These are phyloP conservation scores for Fragaria nilgerrensis DNA, from an alignment of 306 rosid genomes.

Conservation along the genomic window DNA sequence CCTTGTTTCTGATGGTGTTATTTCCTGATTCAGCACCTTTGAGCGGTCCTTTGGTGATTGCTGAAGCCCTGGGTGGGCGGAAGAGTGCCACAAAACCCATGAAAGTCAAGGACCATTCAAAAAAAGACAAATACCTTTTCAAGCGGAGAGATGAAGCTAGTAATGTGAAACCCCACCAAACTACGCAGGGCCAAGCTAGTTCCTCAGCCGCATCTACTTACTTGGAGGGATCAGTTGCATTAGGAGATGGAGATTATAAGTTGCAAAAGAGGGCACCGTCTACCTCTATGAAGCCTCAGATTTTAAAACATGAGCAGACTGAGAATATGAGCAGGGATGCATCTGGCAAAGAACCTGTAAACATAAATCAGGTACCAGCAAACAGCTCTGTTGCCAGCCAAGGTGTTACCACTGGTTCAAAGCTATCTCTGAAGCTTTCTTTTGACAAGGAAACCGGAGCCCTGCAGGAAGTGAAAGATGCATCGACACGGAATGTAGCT, in stretches of 20 bases:
- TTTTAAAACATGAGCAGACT: constrained; percentile 33
- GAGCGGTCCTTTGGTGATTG: constrained; percentile 92
- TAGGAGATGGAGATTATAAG: constrained; percentile 44
- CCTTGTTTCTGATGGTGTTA: constrained; percentile 30
- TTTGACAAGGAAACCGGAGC: constrained; percentile 41
- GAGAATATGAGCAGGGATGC: constrained; percentile 34
- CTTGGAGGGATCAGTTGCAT: constrained; percentile 45
- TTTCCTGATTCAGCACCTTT: constrained; percentile 72
- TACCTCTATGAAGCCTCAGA: constrained; percentile 26
- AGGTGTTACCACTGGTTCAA: constrained; percentile 30
- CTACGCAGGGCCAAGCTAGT: constrained; percentile 30
- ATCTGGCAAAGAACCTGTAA: constrained; percentile 33
- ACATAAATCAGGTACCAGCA: constrained; percentile 32
- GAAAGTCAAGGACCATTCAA: constrained; percentile 70
- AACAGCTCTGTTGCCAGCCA: constrained; percentile 32
- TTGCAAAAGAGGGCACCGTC: constrained; percentile 61
- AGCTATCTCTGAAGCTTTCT: constrained; percentile 39
- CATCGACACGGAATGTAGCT: constrained; percentile 24
- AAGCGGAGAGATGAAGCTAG: constrained; percentile 79
- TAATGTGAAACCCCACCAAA: constrained; percentile 20
- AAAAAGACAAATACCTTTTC: constrained; percentile 83
- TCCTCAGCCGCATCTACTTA: constrained; percentile 40
- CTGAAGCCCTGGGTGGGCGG: constrained; percentile 71
- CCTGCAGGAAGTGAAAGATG: constrained; percentile 29
- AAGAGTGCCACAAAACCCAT: constrained; percentile 49